Percentiles rank a stretch among this genome's conserved stretches.
These are phyloP conservation scores for Botrytis fragariae DNA, from an alignment of 2,329 filamentous ascomycete species.

Conservation along the genomic window DNA sequence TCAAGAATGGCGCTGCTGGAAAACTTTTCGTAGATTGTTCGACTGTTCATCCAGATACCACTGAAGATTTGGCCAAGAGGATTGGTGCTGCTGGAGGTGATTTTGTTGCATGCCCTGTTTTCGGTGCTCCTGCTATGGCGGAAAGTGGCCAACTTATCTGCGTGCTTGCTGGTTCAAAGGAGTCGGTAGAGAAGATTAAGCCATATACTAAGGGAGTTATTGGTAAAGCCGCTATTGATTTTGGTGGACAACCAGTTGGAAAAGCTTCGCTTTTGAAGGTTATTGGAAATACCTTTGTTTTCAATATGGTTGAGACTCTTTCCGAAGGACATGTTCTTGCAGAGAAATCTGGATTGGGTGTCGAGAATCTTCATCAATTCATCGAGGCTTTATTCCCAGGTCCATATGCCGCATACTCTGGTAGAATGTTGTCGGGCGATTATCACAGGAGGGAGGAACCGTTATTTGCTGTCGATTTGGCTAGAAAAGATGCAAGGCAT, in stretches of 20 bases:
- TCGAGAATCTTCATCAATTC: conserved; percentile 66
- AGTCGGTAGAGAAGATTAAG: conserved; percentile 60
- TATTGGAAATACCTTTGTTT: conserved; percentile 81
- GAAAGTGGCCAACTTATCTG: conserved; percentile 69
- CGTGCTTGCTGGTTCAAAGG: conserved; percentile 65
- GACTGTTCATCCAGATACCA: conserved; percentile 81
- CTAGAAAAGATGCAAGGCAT: conserved; percentile 78
- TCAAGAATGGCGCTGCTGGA: conserved; percentile 56
- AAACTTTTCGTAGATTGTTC: conserved; percentile 88
- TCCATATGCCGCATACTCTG: conserved; percentile 70
- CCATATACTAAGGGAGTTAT: conserved; percentile 74
- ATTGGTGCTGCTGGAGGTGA: conserved; percentile 60
- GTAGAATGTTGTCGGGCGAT: conserved; percentile 70
- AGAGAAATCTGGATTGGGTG: conserved; percentile 76
- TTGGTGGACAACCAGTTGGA: conserved; percentile 65
- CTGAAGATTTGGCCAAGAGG: conserved; percentile 60
- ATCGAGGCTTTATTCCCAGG: conserved; percentile 74
- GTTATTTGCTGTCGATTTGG: conserved; percentile 79
- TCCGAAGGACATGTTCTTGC: conserved; percentile 76
- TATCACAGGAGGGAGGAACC: conserved; percentile 75
- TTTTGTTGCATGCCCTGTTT: conserved; percentile 72
- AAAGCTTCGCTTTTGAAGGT: conserved; percentile 70
- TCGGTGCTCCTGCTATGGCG: conserved; percentile 69
- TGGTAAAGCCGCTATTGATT: conserved; percentile 66
- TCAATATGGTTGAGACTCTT: conserved; percentile 71